phyloP scores from a whole-genome alignment of 345 rosid species.

The Punica granatum region DNA sequence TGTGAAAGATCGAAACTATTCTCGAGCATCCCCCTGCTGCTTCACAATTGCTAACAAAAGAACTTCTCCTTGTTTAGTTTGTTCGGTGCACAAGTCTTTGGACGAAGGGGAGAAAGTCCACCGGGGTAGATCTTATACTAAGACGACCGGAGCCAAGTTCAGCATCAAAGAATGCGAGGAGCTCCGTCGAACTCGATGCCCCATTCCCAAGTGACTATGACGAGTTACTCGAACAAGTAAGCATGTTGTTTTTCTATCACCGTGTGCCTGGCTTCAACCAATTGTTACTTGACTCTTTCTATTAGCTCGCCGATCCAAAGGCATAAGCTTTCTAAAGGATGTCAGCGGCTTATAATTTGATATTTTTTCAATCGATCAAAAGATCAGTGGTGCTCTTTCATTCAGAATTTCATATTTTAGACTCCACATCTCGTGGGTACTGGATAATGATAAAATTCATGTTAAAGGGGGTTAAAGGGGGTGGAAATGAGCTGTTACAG shows the following conservation, averaged over 20 bases:
- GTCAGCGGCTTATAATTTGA: no score
- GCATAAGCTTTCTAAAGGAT: background rate
- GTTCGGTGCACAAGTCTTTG: background rate
- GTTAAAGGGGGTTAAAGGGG: background rate
- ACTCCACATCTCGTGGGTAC: no score
- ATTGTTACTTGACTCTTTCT: no score
- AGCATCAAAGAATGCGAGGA: background rate
- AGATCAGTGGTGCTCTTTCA: no score
- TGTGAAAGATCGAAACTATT: background rate
- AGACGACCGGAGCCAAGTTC: background rate
- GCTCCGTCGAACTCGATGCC: slow-evolving; percentile 32
- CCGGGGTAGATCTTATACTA: slow-evolving; percentile 15
- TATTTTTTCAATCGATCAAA: no score
- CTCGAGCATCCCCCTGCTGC: background rate
- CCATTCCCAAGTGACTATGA: slow-evolving; percentile 62
- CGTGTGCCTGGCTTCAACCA: background rate
- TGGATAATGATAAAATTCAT: no score
- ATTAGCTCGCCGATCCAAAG: background rate
- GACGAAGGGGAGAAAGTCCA: slow-evolving; percentile 7
- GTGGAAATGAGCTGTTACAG: background rate
- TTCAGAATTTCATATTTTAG: no score
- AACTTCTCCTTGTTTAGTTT: slow-evolving; percentile 8
- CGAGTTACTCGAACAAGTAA: slow-evolving; percentile 73
- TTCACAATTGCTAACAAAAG: background rate
- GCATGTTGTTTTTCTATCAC: slow-evolving; percentile 6